Percentiles rank a stretch among this genome's conserved stretches.
phyloP scores from a whole-genome alignment of 495 filamentous ascomycete genomes.

The Apiosordaria backusii region DNA sequence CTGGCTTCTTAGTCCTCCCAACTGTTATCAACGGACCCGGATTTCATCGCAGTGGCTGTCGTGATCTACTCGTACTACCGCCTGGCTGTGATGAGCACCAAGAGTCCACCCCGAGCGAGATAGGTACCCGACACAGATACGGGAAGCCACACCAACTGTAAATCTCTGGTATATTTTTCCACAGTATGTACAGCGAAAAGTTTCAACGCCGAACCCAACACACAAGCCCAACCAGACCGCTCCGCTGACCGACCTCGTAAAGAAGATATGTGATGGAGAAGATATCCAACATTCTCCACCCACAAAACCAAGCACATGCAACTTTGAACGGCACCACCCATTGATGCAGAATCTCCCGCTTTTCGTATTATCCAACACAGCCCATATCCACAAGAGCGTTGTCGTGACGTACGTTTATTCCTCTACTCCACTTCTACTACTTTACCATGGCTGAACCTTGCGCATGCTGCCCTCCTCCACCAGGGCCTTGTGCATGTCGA shows the following conservation, averaged over 20 bases:
- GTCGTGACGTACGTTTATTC: too few species aligned
- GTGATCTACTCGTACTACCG: too few species aligned
- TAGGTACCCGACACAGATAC: not conserved
- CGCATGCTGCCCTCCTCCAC: slow-evolving; percentile 82
- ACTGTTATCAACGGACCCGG: too few species aligned
- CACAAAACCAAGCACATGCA: not conserved
- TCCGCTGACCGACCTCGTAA: not conserved
- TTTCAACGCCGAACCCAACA: not conserved
- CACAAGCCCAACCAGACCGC: not conserved
- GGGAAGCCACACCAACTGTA: not conserved
- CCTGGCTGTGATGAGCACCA: too few species aligned
- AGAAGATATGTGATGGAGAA: not conserved
- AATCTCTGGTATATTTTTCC: not conserved
- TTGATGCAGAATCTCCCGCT: not conserved
- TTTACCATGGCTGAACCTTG: slow-evolving; percentile 46
- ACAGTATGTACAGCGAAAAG: not conserved
- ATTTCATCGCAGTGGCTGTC: not conserved
- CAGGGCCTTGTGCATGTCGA: slow-evolving; percentile 86
- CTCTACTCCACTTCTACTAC: too few species aligned
- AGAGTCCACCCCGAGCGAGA: too few species aligned
- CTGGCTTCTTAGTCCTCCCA: too few species aligned
- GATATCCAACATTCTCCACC: too few species aligned
- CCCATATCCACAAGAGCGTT: too few species aligned
- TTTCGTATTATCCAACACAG: not conserved
- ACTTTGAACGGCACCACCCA: not conserved